Percentiles rank a stretch among this genome's conserved stretches.
Conservation (phyloP, 768 basidiomycete species). For the Lactarius trivialis region DNA sequence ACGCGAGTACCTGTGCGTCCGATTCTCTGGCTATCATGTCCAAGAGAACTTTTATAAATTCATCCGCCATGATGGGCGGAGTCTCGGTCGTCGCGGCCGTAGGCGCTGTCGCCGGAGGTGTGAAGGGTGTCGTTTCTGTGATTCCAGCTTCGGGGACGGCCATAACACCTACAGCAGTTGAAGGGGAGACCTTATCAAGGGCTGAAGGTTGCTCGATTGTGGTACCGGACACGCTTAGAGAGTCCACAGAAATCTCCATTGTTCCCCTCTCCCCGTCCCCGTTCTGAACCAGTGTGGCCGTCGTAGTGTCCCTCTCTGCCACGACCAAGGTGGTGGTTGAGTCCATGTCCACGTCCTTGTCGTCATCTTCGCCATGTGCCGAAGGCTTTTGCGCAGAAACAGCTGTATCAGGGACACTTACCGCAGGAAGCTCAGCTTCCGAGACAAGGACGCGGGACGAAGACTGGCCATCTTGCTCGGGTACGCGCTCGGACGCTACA, state of each 20-base stretch:
- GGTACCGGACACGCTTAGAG: background rate
- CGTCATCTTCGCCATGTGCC: background rate
- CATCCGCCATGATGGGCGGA: background rate
- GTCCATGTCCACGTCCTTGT: background rate
- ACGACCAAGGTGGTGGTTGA: background rate
- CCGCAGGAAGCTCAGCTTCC: background rate
- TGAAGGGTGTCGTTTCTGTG: background rate
- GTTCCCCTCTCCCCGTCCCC: background rate
- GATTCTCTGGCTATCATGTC: background rate
- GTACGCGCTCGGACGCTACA: background rate
- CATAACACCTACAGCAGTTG: background rate
- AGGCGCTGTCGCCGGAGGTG: background rate
- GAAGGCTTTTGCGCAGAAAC: background rate
- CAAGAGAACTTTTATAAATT: background rate
- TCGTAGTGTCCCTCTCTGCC: background rate
- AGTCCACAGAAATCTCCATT: background rate
- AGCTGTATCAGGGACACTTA: background rate
- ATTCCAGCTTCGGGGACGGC: background rate
- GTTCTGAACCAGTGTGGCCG: background rate
- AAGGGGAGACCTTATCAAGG: background rate
- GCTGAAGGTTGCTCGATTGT: background rate
- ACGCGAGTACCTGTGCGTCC: background rate
- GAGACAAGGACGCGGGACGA: background rate
- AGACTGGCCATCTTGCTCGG: background rate
- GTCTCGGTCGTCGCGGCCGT: background rate